Evolutionary conservation across 306 rosid genomes (phyloP).

Genomic region (Vicia sativa): DNA sequence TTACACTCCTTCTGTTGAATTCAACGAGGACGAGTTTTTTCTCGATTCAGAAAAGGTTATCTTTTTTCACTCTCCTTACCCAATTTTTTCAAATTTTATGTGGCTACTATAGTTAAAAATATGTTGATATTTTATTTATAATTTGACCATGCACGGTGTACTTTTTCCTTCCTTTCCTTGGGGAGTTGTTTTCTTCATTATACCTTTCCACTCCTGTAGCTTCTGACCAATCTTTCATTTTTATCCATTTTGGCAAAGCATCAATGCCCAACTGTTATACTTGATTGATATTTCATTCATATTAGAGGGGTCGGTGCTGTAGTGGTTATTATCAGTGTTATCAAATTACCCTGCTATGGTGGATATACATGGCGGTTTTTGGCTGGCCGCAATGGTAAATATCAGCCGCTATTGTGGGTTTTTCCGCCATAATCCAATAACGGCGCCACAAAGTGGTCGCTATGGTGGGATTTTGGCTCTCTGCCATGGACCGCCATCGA

Average conservation of each 20-base stretch:
- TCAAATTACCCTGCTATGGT: too few species aligned
- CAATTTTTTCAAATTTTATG: neutral
- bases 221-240: neutral
- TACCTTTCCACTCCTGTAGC: neutral
- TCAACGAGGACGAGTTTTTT: slow-evolving; percentile 70
- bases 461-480: too few species aligned
- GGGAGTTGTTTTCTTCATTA: neutral
- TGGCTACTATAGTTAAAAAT: neutral
- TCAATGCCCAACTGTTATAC: neutral
- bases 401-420: too few species aligned
- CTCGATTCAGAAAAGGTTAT: slow-evolving; percentile 69
- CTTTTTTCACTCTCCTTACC: neutral
- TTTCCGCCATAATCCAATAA: too few species aligned
- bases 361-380: too few species aligned
- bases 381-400: too few species aligned
- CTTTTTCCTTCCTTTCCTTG: slow-evolving; percentile 17
- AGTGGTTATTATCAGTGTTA: too few species aligned
- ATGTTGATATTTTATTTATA: slow-evolving; percentile 2
- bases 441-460: too few species aligned
- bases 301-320: too few species aligned
- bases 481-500: too few species aligned
- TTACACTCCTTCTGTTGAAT: slow-evolving; percentile 48
- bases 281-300: neutral
- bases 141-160: neutral
- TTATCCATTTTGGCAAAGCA: slow-evolving; percentile 2